Evolutionary conservation across 192 early-diverging fungal genomes (phyloP), one percentile per base, ranked within the genome.

Genomic region (Oehlia diaphana): DNA sequence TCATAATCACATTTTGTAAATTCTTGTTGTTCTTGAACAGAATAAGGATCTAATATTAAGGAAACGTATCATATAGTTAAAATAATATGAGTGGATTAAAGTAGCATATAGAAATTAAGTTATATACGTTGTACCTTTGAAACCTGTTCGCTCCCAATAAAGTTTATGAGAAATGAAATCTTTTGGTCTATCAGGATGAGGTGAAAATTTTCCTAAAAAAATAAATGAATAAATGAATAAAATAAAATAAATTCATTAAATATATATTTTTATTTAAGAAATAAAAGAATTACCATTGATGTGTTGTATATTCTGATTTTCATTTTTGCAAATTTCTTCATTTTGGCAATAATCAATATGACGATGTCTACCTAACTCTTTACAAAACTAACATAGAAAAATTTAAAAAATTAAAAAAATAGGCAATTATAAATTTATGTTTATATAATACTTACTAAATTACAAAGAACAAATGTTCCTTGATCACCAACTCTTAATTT

Each of bases 321-420:
- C 50, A 21, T 9, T 10, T 79, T 79, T 79, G 31, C 77, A 77
- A 53, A 26, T 28, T 21, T 21, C 49, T 33, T 39, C 35, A 58
- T 77, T 37, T 39, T 67, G 53, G 31, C 80, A 81, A 58, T 78
- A 81, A 68, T 81, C 80, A 6, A 81, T 77, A 81, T 81, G 80
- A 31, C 74, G 44, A 62, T 81, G 80, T 9, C 73, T 39, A 35
- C 53, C 80, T 53, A 44, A 21, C 12, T 63, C 65, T 71, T 79
- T 50, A 28, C 77, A 79, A 23, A 26, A 9, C 77, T 74, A 58
- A 39, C 10, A n/a, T 9, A 19, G 19, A 9, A 10, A 23, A 70
- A 44, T 31, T 31, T 23, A 21, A n/a, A 16, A 2, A 44, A 21
- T 4, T 2, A 4, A n/a, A 19, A 12, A 47, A 47, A 12, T 12